Evolutionary conservation across 805 yeast genomes (phyloP), one percentile per base, ranked within the genome.

Genomic region (Saturnispora halmiae): DNA sequence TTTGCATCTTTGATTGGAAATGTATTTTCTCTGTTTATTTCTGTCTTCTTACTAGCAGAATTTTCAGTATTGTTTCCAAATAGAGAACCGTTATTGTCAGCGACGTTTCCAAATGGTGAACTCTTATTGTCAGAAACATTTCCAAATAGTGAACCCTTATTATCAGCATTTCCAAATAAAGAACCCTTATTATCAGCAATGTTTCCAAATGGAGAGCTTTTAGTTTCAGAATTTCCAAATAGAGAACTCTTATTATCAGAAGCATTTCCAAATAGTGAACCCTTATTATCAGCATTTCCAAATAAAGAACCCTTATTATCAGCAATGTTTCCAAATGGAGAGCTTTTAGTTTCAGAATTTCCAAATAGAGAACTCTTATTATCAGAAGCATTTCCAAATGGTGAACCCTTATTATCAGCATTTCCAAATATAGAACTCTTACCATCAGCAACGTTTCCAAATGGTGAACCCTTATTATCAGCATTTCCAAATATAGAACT

Each of bases 261-360:
- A n/a, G n/a, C n/a, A n/a, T n/a, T n/a, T n/a, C n/a, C n/a, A n/a
- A n/a, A n/a, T n/a, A n/a, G n/a, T n/a, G n/a, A n/a, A n/a, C n/a
- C n/a, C n/a, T n/a, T n/a, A n/a, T n/a, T n/a, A n/a, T n/a, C n/a
- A n/a, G n/a, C n/a, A n/a, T n/a, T n/a, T n/a, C 29, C 31, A 30
- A 33, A 24, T 5, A 28, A 14, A 6, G 39, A 30, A 5, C 33
- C 15, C 1, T 24, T 20, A n/a, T 14, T 13, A 25, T 20, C 28
- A 13, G 26, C 16, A 26, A 27, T 27, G 2, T n/a, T n/a, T n/a
- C 58, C 58, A 45, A 52, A 56, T 6, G 51, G 38, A 5, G 58
- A 39, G 22, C 13, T 16, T 8, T 10, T 11, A n/a, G 26, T n/a
- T 13, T 34, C 16, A 26, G 29, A 29, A 3, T n/a, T n/a, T n/a